Evolutionary conservation across 305 asterid species (phyloP).

Genomic region (Caryopteris hybrid): DNA sequence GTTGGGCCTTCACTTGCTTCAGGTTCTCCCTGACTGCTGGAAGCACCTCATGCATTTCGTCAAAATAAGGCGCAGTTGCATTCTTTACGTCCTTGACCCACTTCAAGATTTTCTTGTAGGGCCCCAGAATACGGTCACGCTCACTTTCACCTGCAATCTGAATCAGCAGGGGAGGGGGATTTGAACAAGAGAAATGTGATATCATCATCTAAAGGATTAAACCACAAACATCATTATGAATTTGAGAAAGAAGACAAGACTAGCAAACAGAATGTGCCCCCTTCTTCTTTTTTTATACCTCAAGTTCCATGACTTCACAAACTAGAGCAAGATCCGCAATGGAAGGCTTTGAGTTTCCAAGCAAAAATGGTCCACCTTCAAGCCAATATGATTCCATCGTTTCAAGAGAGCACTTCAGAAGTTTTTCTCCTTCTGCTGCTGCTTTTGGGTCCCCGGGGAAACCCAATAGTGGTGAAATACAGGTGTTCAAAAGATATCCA

Average conservation of each 20-base stretch:
- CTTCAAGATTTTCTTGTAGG: slow-evolving; percentile 54
- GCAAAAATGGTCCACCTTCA: slow-evolving; percentile 53
- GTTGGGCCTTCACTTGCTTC: slow-evolving; percentile 25
- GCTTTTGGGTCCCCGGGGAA: slow-evolving; percentile 45
- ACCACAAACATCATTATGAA: neutral
- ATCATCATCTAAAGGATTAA: neutral
- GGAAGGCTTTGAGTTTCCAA: slow-evolving; percentile 67
- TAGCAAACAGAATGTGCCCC: neutral
- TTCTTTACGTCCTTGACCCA: slow-evolving; percentile 71
- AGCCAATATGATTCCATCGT: slow-evolving; percentile 70
- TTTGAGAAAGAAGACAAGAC: neutral
- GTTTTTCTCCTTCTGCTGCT: slow-evolving; percentile 64
- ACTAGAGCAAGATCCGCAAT: slow-evolving; percentile 76
- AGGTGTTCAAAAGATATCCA: slow-evolving; percentile 30
- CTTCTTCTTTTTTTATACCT: slow-evolving; percentile 43
- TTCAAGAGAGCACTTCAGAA: slow-evolving; percentile 50
- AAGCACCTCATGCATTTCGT: slow-evolving; percentile 48
- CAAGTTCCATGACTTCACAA: slow-evolving; percentile 75
- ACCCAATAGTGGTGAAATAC: slow-evolving; percentile 44
- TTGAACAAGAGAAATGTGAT: neutral
- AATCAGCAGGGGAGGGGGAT: slow-evolving; percentile 3
- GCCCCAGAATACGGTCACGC: slow-evolving; percentile 47
- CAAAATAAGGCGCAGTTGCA: slow-evolving; percentile 77
- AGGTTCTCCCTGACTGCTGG: slow-evolving; percentile 39
- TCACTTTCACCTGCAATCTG: slow-evolving; percentile 51